Percentiles rank a stretch among this genome's conserved stretches.
These are phyloP conservation scores for Ascoidea rubescens DNA, from an alignment of 805 yeast genomes.

Conservation along the genomic window DNA sequence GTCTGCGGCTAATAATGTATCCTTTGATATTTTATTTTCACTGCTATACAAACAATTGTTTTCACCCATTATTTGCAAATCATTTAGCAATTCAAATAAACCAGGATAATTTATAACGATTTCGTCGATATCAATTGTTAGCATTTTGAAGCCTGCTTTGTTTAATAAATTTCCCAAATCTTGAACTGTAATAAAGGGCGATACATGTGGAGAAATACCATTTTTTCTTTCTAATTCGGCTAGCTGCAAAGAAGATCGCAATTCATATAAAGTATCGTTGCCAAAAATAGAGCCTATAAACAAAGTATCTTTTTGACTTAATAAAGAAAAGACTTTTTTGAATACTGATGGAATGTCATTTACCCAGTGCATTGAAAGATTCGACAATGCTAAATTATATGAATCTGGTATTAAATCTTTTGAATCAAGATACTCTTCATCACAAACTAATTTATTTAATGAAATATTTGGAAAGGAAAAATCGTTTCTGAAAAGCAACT, in stretches of 20 bases:
- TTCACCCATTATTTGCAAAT: slow-evolving; percentile 75
- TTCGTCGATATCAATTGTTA: slow-evolving; percentile 78
- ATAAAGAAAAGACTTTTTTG: slow-evolving; percentile 35
- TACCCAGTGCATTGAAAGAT: slow-evolving; percentile 71
- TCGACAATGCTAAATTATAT: slow-evolving; percentile 63
- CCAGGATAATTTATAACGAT: slow-evolving; percentile 70
- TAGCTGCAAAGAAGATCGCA: slow-evolving; percentile 65
- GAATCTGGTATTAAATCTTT: slow-evolving; percentile 24
- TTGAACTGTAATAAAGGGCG: slow-evolving; percentile 67
- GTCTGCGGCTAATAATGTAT: slow-evolving; percentile 59
- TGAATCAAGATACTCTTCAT: slow-evolving; percentile 50
- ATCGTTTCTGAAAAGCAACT: slow-evolving; percentile 35
- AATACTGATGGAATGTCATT: slow-evolving; percentile 67
- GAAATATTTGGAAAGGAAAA: slow-evolving; percentile 17
- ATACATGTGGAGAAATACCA: slow-evolving; percentile 67
- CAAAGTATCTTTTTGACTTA: slow-evolving; percentile 62
- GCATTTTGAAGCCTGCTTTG: slow-evolving; percentile 63
- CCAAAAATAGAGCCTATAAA: slow-evolving; percentile 74
- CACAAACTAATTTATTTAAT: slow-evolving; percentile 39
- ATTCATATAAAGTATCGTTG: slow-evolving; percentile 74
- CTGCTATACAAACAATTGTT: slow-evolving; percentile 43
- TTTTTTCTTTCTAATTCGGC: slow-evolving; percentile 75
- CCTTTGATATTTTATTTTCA: slow-evolving; percentile 34
- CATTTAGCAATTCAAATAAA: slow-evolving; percentile 49
- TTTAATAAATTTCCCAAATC: slow-evolving; percentile 66